These are phyloP conservation scores for Botrytis sinoallii DNA, from an alignment of 2,329 filamentous ascomycete species.

Conservation along the genomic window DNA sequence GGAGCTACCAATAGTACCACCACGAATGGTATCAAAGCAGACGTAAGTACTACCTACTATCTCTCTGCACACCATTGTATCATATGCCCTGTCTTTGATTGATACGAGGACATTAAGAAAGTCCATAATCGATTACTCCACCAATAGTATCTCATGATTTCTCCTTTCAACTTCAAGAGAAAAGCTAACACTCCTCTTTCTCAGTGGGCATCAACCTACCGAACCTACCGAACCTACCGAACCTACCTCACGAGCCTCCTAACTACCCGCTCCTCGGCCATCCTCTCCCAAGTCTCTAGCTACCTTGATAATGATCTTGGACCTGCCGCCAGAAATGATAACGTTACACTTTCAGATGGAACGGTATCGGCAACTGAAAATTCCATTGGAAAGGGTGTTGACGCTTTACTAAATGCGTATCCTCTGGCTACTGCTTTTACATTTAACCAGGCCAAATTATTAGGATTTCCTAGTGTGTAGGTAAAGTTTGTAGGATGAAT, in stretches of 20 bases:
- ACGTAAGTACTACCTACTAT: conserved; percentile 2
- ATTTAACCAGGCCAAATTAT: background rate
- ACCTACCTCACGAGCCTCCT: conserved; percentile 7
- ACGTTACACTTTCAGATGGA: background rate
- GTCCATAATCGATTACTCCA: background rate
- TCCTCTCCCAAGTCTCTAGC: background rate
- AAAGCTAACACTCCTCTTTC: background rate
- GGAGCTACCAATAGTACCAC: background rate
- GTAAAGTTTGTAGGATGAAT: background rate
- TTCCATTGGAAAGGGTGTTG: background rate
- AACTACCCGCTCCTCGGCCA: background rate
- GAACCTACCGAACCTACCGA: too few relatives aligned
- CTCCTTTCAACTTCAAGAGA: background rate
- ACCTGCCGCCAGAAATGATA: background rate
- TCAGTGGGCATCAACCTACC: conserved; percentile 3
- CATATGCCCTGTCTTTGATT: too few relatives aligned
- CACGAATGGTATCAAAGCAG: background rate
- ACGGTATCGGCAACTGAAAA: background rate
- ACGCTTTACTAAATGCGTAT: background rate
- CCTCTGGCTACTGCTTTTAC: background rate
- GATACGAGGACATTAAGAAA: background rate
- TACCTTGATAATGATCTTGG: conserved; percentile 15
- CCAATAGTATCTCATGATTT: background rate
- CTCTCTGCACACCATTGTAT: background rate
- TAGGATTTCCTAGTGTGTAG: background rate